phyloP scores from a whole-genome alignment of 2,329 filamentous ascomycete genomes.

The Bipolaris cookei region DNA sequence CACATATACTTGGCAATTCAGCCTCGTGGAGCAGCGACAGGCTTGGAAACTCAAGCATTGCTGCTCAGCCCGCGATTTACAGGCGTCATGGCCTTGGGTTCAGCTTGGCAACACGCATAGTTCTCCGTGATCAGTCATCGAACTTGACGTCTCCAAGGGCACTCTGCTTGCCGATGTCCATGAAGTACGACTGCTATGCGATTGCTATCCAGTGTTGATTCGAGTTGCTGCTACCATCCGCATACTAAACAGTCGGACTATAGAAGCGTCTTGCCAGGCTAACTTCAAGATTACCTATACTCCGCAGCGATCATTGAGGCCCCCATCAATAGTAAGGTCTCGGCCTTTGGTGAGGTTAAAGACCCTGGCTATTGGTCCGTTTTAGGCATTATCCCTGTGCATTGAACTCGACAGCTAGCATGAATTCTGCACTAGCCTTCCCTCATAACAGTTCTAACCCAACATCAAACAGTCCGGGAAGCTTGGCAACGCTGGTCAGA shows the following conservation, averaged over 20 bases:
- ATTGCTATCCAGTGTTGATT: background rate
- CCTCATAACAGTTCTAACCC: slow-evolving; percentile 46
- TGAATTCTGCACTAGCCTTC: slow-evolving; percentile 26
- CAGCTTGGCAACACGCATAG: slow-evolving; percentile 11
- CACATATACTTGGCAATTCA: slow-evolving; percentile 18
- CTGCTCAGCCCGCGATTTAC: slow-evolving; percentile 11
- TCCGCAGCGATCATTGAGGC: slow-evolving; percentile 10
- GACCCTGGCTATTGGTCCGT: slow-evolving; percentile 27
- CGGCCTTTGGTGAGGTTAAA: slow-evolving; percentile 19
- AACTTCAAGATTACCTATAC: background rate
- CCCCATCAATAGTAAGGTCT: slow-evolving; percentile 10
- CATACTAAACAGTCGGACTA: no score
- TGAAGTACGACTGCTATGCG: no score
- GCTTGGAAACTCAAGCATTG: slow-evolving; percentile 24
- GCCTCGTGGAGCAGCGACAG: slow-evolving; percentile 18
- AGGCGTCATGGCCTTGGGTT: slow-evolving; percentile 15
- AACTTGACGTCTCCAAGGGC: background rate
- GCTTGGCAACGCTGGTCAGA: slow-evolving; percentile 33
- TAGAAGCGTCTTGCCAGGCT: background rate
- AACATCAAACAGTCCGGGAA: slow-evolving; percentile 39
- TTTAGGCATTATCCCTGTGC: slow-evolving; percentile 14
- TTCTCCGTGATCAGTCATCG: background rate
- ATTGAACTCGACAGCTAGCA: slow-evolving; percentile 18
- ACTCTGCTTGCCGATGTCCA: background rate
- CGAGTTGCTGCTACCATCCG: no score